These are phyloP conservation scores for Fusarium cyanostomum DNA, from an alignment of 2,329 filamentous ascomycete species.

Conservation along the genomic window DNA sequence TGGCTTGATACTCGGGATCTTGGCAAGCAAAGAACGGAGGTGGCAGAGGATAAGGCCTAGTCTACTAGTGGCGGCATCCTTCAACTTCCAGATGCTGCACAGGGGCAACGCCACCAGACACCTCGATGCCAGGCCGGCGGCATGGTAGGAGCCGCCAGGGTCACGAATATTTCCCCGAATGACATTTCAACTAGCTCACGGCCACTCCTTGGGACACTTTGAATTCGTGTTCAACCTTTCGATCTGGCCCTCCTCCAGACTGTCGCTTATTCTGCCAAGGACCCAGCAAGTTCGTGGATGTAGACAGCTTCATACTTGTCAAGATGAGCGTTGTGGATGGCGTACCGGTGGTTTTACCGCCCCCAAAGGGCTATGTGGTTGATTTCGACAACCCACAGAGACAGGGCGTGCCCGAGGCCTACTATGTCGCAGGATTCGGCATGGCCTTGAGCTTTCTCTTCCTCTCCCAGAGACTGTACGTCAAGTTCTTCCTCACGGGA, in stretches of 20 bases:
- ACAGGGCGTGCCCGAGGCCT: constrained; percentile 35
- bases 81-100: neutral
- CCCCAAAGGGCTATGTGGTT: constrained; percentile 47
- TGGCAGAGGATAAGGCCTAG: no score
- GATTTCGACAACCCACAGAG: constrained; percentile 47
- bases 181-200: constrained; percentile 3
- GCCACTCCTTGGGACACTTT: neutral
- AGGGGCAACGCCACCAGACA: neutral
- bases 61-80: no score
- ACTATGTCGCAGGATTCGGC: constrained; percentile 34
- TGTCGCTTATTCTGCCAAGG: neutral
- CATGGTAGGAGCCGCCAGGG: neutral
- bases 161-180: neutral
- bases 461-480: constrained; percentile 42
- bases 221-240: neutral
- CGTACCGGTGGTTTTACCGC: constrained; percentile 22
- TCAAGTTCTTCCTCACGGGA: constrained; percentile 36
- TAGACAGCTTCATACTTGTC: neutral
- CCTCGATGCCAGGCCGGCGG: neutral
- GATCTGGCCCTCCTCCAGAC: neutral
- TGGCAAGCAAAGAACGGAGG: no score
- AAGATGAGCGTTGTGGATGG: constrained; percentile 34
- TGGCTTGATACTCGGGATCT: no score
- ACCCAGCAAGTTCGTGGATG: neutral
- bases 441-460: constrained; percentile 34